Evolutionary conservation across 2,329 filamentous ascomycete species (phyloP), one percentile per base, ranked within the genome.

Genomic region (Aureobasidium leucospermi): DNA sequence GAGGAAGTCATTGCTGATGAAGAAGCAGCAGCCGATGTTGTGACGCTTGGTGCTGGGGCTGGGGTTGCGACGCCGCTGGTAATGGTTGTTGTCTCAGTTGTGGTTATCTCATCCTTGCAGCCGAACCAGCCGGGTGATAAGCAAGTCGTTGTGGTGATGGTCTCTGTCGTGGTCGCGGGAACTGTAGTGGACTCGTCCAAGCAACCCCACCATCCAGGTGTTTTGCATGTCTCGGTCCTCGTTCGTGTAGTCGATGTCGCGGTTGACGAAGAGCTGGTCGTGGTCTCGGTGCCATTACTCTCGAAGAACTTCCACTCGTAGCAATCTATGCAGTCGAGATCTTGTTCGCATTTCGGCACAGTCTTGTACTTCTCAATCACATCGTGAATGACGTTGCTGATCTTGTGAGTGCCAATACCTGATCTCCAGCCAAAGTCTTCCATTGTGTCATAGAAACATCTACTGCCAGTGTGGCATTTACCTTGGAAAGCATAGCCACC

Each of bases 401-500:
- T 97, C 70, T 89, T 90, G 76, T 99, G 94, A 3, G 90, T 96
- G 34, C 90, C 89, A 58, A 96, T 86, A 13, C 89, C 91, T 5
- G 96, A 89, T 36, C 94, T 85, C 89, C 94, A 97, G 9, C 91
- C 91, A 68, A 93, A 87, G 70, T 96, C 91, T 36, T 82, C 85
- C 31, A 97, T 93, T 0, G 94, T 94, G 67, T 99, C 93, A 70
- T 96, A 99, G 0, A 88, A 84, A 68, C 94, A 97, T 70, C 94
- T 87, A 57, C 83, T 82, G 7, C 94, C 94, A 0, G 90, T 88
- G 67, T 97, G 94, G 67, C 94, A 99, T n/a, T 86, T 81, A 11
- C 90, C 88, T 73, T 99, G 91, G 79, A 99, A 82, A 1, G 94
- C 92, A 71, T 97, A 99, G 0, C 94, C 94, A 1, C 86, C 93